Evolutionary conservation across 495 filamentous ascomycete genomes (phyloP).

Genomic region (Podospora anserina): DNA sequence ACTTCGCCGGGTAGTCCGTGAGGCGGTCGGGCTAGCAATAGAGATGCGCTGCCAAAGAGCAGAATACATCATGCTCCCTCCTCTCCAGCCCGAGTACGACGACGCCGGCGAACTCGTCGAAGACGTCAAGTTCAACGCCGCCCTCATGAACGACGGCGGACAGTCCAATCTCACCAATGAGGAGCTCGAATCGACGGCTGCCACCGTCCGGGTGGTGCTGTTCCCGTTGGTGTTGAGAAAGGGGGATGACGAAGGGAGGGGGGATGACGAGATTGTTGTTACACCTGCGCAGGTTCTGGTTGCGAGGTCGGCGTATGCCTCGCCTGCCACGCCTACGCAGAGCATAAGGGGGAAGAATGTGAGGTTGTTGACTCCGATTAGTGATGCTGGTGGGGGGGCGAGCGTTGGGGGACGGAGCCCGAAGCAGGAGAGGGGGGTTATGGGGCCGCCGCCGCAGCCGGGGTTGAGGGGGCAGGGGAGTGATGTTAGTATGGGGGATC

Average conservation of each 20-base stretch:
- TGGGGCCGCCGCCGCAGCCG: not conserved
- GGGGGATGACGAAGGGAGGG: slow-evolving; percentile 79
- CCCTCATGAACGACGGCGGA: slow-evolving; percentile 88
- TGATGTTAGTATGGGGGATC: slow-evolving; percentile 22
- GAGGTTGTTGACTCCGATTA: slow-evolving; percentile 27
- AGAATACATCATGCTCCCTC: slow-evolving; percentile 96
- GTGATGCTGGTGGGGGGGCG: slow-evolving; percentile 29
- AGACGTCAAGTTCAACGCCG: slow-evolving; percentile 75
- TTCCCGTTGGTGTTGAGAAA: slow-evolving; percentile 95
- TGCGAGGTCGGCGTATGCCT: slow-evolving; percentile 21
- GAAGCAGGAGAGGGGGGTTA: slow-evolving; percentile 6
- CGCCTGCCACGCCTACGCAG: slow-evolving; percentile 7
- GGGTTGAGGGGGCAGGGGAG: not conserved
- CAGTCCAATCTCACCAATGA: slow-evolving; percentile 59
- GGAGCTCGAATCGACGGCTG: slow-evolving; percentile 68
- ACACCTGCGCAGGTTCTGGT: slow-evolving; percentile 90
- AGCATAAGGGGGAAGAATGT: slow-evolving; percentile 8
- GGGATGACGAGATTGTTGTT: slow-evolving; percentile 89
- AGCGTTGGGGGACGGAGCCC: not conserved
- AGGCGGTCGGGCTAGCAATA: slow-evolving; percentile 81
- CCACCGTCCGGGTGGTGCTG: slow-evolving; percentile 81
- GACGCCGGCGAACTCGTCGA: slow-evolving; percentile 81
- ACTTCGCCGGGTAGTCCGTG: slow-evolving; percentile 74
- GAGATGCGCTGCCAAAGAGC: slow-evolving; percentile 96
- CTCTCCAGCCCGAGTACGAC: slow-evolving; percentile 93